Evolutionary conservation across 176 grass and related monocot genomes (phyloP).

Genomic region (Alopecurus myosuroides): DNA sequence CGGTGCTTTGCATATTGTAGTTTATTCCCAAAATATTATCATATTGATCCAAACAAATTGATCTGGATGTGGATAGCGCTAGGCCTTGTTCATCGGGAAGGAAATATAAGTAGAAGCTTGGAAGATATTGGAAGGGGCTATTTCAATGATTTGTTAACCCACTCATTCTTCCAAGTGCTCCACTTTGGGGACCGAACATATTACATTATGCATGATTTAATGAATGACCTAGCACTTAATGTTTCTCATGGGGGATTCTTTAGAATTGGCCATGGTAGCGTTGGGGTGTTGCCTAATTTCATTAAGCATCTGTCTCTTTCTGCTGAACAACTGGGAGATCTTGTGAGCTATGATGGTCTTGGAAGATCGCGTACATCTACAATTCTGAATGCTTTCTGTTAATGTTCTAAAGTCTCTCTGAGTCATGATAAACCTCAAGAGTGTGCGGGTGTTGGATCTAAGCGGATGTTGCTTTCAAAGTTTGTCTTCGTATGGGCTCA

Average conservation of each 20-base stretch:
- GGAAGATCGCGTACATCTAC: background rate
- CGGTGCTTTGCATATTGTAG: slow-evolving; percentile 29
- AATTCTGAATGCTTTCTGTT: background rate
- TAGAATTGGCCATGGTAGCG: slow-evolving; percentile 1
- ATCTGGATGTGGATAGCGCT: slow-evolving; percentile 39
- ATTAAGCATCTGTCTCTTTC: slow-evolving; percentile 29
- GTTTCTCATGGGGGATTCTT: too few relatives aligned
- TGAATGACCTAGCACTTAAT: slow-evolving; percentile 30
- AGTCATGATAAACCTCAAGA: background rate
- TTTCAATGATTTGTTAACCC: slow-evolving; percentile 18
- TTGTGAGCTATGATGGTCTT: background rate
- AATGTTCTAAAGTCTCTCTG: background rate
- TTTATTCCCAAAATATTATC: slow-evolving; percentile 22
- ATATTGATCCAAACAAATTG: slow-evolving; percentile 14
- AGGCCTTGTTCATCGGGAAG: slow-evolving; percentile 17
- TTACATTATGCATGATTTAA: slow-evolving; percentile 25
- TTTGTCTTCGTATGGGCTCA: too few relatives aligned
- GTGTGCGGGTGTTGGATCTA: slow-evolving; percentile 23
- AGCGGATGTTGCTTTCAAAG: background rate
- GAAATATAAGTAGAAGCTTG: background rate
- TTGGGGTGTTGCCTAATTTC: too few relatives aligned
- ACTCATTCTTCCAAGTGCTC: slow-evolving; percentile 33
- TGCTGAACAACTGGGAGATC: too few relatives aligned
- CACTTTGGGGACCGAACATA: too few relatives aligned
- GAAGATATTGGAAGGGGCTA: slow-evolving; percentile 35